Evolutionary conservation across 2,329 filamentous ascomycete genomes (phyloP), one percentile per base, ranked within the genome.

Genomic region (Pseudodiploospora longispora): DNA sequence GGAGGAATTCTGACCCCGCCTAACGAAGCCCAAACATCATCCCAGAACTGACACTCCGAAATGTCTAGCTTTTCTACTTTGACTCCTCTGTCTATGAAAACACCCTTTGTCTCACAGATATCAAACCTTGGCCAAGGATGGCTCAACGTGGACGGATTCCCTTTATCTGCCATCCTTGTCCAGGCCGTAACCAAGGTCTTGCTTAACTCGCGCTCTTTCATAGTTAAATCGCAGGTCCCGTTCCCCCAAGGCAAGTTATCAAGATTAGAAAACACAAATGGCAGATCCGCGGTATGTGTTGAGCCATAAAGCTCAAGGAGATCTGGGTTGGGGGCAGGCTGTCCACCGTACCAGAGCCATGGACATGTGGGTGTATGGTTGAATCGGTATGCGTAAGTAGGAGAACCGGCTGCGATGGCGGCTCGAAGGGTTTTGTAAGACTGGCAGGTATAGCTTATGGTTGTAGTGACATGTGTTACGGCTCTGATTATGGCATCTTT

Each of bases 31-130:
- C 47, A 52, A 27, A 55, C 42, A 4, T 12, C 38, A 40, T 53
- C 52, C 52, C 49, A 54, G 27, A 55, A 48, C 30, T 48, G 27
- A 27, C 51, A 55, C 42, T 53, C 51, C 2, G 37, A 41, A 41
- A 47, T 50, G 30, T 50, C 49, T 1, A 50, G 28, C 9, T 30
- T 27, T 3, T 29, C 12, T 2, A 30, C 29, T 6, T 36, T 39
- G 6, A 19, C 19, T 19, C 19, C 19, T 19, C 19, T 19, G 19
- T 19, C 19, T 19, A 19, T 19, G 9, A 30, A 8, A 9, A 27
- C 1, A 35, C 4, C 19, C 37, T 42, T 1, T 38, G 19, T 19
- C 19, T 19, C 19, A 19, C 19, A 19, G 19, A 19, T 19, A 8
- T 44, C 38, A 30, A 50, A 51, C 27, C 29, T 8, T 2, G 47